phyloP scores from a whole-genome alignment of 73 alveolate genomes.

The Paramecium sonneborni region DNA sequence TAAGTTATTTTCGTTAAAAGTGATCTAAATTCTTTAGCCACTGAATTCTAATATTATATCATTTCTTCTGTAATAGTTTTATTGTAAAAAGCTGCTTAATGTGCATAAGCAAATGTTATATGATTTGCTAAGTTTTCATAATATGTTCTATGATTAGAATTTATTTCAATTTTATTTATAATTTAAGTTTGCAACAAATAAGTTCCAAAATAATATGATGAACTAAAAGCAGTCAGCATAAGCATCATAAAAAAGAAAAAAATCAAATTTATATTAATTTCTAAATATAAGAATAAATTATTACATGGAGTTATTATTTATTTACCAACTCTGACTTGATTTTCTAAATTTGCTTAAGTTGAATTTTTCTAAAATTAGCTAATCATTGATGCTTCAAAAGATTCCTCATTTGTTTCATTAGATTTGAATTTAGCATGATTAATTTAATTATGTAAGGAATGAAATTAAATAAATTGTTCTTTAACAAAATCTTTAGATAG shows the following conservation, averaged over 20 bases:
- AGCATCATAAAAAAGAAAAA: background rate
- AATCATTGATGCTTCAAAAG: constrained; percentile 8
- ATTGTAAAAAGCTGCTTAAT: background rate
- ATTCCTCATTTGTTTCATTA: constrained; percentile 25
- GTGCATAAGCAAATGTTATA: background rate
- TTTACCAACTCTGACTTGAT: background rate
- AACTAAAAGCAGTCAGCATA: background rate
- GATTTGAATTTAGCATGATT: background rate
- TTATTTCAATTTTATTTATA: background rate
- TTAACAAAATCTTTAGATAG: background rate
- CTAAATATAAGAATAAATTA: background rate
- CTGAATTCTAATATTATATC: background rate
- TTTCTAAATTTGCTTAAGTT: background rate
- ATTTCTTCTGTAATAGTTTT: background rate
- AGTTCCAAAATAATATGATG: background rate
- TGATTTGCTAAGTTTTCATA: background rate
- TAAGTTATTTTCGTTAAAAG: background rate
- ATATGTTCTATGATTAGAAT: background rate
- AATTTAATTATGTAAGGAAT: background rate
- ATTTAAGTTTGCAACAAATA: background rate
- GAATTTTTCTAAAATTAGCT: background rate
- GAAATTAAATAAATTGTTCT: background rate
- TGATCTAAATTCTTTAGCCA: background rate
- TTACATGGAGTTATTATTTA: background rate
- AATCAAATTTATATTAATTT: background rate